Conservation (phyloP, 257 asterid species). For the Gentiana dahurica region DNA sequence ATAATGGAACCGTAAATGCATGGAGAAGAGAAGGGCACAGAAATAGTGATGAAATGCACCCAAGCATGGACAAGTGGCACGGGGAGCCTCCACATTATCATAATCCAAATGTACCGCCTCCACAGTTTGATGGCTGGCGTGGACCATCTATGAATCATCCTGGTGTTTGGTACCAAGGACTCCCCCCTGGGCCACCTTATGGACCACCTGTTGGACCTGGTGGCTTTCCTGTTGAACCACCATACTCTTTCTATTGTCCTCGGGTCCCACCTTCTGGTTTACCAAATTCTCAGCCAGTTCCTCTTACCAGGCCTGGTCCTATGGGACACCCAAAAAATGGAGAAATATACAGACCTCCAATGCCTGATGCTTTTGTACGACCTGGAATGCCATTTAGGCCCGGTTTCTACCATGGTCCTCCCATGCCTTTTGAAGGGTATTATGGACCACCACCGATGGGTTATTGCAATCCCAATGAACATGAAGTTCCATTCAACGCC, state of each 20-base stretch:
- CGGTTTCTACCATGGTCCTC: constrained; percentile 79
- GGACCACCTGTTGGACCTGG: constrained; percentile 65
- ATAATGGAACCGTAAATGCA: constrained; percentile 31
- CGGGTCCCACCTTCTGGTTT: constrained; percentile 68
- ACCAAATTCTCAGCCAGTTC: constrained; percentile 56
- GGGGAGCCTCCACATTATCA: constrained; percentile 60
- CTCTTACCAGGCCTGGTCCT: constrained; percentile 51
- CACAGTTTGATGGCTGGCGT: constrained; percentile 75
- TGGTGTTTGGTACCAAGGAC: constrained; percentile 83
- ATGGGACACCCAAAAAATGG: constrained; percentile 81
- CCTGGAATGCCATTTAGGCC: constrained; percentile 83
- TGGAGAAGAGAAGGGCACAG: constrained; percentile 56
- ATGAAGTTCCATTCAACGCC: constrained; percentile 66
- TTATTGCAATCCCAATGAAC: constrained; percentile 47
- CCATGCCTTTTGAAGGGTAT: constrained; percentile 66
- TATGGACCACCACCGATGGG: constrained; percentile 92
- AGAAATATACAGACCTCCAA: constrained; percentile 66
- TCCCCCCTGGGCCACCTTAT: constrained; percentile 67
- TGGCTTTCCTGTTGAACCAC: constrained; percentile 76
- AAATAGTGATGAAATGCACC: constrained; percentile 44
- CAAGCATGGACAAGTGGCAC: constrained; percentile 61
- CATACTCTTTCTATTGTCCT: constrained; percentile 65
- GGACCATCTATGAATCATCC: constrained; percentile 73
- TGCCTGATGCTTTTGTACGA: constrained; percentile 63
- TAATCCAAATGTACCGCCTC: constrained; percentile 51